Conservation (phyloP, 2,329 filamentous ascomycete species). For the Penicillium paneum region DNA sequence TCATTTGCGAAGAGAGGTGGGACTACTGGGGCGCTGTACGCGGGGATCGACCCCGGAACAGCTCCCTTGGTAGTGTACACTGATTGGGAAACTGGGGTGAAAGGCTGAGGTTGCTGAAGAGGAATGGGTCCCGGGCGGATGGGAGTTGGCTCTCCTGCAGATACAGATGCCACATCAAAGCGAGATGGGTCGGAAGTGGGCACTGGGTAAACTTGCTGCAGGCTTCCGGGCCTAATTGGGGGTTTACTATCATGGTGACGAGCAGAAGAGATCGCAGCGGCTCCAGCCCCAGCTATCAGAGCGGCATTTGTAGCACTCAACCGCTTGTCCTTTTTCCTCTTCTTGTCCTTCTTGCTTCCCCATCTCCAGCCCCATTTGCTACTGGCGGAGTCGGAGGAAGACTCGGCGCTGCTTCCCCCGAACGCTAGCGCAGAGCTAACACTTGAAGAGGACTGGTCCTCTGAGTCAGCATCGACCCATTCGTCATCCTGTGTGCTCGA, state of each 20-base stretch:
- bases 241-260: slow-evolving; percentile 30
- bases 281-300: slow-evolving; percentile 42
- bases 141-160: slow-evolving; percentile 27
- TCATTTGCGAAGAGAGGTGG: slow-evolving; percentile 40
- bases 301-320: slow-evolving; percentile 30
- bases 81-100: slow-evolving; percentile 66
- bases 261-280: slow-evolving; percentile 41
- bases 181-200: slow-evolving; percentile 62
- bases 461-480: slow-evolving; percentile 57
- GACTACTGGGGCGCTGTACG: slow-evolving; percentile 42
- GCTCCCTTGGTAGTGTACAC: slow-evolving; percentile 56
- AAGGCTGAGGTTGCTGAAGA: slow-evolving; percentile 82
- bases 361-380: slow-evolving; percentile 62
- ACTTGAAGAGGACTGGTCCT: slow-evolving; percentile 52
- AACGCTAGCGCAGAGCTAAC: slow-evolving; percentile 60
- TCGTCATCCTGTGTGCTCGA: slow-evolving; percentile 46
- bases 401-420: slow-evolving; percentile 55
- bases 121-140: slow-evolving; percentile 60
- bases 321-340: slow-evolving; percentile 30
- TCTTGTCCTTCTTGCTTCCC: slow-evolving; percentile 51
- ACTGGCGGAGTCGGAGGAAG: slow-evolving; percentile 55
- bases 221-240: slow-evolving; percentile 44
- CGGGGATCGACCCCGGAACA: slow-evolving; percentile 31
- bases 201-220: slow-evolving; percentile 62
- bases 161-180: slow-evolving; percentile 53